Evolutionary conservation across 108 stramenopile genomes (phyloP), one percentile per base, ranked within the genome.

Genomic region (Nannochloropsis salina): DNA sequence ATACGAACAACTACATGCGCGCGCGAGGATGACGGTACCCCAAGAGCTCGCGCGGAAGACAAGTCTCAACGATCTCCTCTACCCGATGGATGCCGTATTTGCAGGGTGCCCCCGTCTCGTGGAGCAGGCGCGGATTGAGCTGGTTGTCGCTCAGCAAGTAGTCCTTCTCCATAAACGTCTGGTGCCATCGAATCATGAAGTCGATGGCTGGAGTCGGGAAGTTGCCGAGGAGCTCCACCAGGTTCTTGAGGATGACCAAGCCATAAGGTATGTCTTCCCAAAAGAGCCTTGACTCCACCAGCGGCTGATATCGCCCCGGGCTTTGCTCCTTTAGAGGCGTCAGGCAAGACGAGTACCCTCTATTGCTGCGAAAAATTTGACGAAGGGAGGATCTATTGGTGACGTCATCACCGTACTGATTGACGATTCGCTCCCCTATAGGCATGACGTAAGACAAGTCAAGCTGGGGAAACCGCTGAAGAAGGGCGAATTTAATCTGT

Each of bases 201-300:
- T 88, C 83, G 31, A 91, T 88, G 43, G 90, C 87, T 15, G 90
- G 90, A 12, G 89, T 90, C 18, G 89, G 89, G 80, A 91, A 88
- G 43, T 90, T 89, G 41, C 89, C 90, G 42, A 91, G 87, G 84
- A 91, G 84, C 86, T 91, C 89, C 3, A 87, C 90, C 21, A 91
- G 87, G 82, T 85, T 87, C 80, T 91, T 91, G 82, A 91, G 84
- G 61, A 91, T 90, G 82, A 85, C 85, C 80, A 91, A 83, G 20
- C 90, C 90, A 51, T 83, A 91, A 40, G 90, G 90, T 9, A 91
- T 88, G 80, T 91, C 90, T 42, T 91, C 90, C 90, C 90, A 90
- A 88, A 90, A 91, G 9, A 90, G 80, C 5, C 90, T 84, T 6
- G 84, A 87, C 42, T 84, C 85, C 74, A 91, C 85, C 44, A 88